These are phyloP conservation scores for Candida peoriensis DNA, from an alignment of 805 yeast species.

Conservation along the genomic window DNA sequence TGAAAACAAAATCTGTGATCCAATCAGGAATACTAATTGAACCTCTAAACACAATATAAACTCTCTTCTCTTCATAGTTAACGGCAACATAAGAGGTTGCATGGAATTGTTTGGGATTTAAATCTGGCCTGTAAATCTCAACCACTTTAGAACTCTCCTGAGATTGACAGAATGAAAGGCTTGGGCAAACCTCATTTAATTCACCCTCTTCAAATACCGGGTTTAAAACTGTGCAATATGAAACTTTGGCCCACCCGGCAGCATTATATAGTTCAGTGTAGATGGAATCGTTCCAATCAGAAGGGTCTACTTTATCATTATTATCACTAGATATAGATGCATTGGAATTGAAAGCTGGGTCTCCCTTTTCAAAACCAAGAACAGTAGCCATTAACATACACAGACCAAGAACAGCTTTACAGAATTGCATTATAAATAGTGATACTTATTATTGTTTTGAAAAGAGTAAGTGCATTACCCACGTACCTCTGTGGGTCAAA, in stretches of 20 bases:
- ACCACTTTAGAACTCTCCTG: constrained; percentile 4
- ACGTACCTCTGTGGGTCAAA: too few relatives aligned
- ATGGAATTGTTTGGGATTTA: constrained; percentile 31
- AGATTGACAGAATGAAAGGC: constrained; percentile 8
- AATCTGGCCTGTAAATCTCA: constrained; percentile 4
- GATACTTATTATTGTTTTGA: too few relatives aligned
- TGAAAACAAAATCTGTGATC: constrained; percentile 49
- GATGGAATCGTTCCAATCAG: too few relatives aligned
- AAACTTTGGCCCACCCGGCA: constrained; percentile 13
- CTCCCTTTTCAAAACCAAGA: too few relatives aligned
- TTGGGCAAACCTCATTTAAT: constrained; percentile 8
- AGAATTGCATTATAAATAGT: too few relatives aligned
- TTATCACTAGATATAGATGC: too few relatives aligned
- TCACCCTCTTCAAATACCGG: constrained; percentile 6
- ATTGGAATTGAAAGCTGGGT: too few relatives aligned
- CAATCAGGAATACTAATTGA: constrained; percentile 57
- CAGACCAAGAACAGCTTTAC: too few relatives aligned
- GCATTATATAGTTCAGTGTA: too few relatives aligned
- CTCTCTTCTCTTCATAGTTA: constrained; percentile 37
- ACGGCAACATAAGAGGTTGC: constrained; percentile 53
- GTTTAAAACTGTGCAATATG: constrained; percentile 15
- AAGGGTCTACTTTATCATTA: too few relatives aligned
- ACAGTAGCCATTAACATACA: too few relatives aligned
- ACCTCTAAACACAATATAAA: constrained; percentile 57
- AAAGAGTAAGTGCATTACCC: too few relatives aligned